Evolutionary conservation across 2,329 filamentous ascomycete species (phyloP).

Genomic region (Monosporascus ibericus): DNA sequence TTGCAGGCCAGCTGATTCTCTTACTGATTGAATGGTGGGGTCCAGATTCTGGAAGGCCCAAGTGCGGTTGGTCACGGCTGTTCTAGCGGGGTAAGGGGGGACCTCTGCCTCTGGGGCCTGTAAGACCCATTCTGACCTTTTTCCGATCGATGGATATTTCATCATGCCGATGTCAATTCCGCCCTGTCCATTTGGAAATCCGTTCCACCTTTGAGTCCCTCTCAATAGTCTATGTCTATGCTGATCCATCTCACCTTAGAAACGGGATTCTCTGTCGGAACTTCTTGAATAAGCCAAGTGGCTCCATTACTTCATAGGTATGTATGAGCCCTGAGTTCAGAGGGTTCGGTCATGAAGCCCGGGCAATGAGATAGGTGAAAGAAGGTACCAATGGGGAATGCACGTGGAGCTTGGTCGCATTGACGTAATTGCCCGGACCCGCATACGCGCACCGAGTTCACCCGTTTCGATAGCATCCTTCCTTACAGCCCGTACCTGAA

Average conservation of each 20-base stretch:
- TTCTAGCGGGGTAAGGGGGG: not conserved
- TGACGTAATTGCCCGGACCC: constrained; percentile 14
- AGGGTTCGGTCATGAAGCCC: no score
- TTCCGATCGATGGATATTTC: not conserved
- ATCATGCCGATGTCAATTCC: constrained; percentile 14
- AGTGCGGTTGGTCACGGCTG: not conserved
- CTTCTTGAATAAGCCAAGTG: no score
- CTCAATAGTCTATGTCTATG: not conserved
- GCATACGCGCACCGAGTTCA: constrained; percentile 17
- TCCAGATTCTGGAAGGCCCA: no score
- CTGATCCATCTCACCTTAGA: no score
- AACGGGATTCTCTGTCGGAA: no score
- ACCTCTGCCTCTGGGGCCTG: no score
- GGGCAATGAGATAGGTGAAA: no score
- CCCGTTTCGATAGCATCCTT: constrained; percentile 20
- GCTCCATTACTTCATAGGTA: no score
- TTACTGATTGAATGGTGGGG: no score
- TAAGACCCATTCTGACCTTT: no score
- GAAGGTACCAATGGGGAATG: not conserved
- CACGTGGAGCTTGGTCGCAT: constrained; percentile 1
- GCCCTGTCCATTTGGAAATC: constrained; percentile 3
- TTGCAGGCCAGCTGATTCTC: no score
- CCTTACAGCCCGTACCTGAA: constrained; percentile 9
- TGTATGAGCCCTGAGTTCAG: no score
- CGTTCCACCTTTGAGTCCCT: not conserved